Base-by-base conservation (phyloP, 305 asterid genomes). In the Fraxinus sp. region DNA sequence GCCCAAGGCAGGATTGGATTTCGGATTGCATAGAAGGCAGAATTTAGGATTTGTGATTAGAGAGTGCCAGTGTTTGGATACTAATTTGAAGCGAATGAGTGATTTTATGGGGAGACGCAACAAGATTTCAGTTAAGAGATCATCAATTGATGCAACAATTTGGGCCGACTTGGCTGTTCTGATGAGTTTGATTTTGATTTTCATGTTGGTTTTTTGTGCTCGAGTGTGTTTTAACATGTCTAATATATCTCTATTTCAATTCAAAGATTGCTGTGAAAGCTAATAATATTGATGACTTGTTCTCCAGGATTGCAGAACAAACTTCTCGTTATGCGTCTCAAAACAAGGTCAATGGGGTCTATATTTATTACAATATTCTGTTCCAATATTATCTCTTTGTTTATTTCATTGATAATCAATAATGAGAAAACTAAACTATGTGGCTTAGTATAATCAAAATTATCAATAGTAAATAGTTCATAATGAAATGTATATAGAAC, bases 21-120 rank as follows among this genome's bases (percentile, higher is more conserved):
- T 37, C 73, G 73, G 83, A 46, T 30, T 57, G 8, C 64, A 83
- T 52, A 75, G 64, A 52, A n/a, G 24, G 4, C 59, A 55, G 77
- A 87, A 84, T 10, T 24, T 5, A 0, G 89, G 86, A 78, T 66
- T 24, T 7, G 81, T 46, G 77, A 87, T 80, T 35, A 87, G 39
- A 28, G 86, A 39, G 0, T 75, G 55, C 90, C 88, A 85, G n/a
- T 49, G 59, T 66, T 84, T 87, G 39, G 86, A 87, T 3, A 85
- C 88, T 3, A 33, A 14, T 64, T 83, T 77, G 80, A 85, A 87
- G 0, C 83, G 81, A 7, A 80, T 1, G 32, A 87, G 84, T 6
- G 86, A 73, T 75, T 52, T 82, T 13, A 83, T 24, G 2, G 90
- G 88, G 1, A 85, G 78, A 7, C 41, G 68, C 3, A 62, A 11